Evolutionary conservation across 2,329 filamentous ascomycete species (phyloP), one percentile per base, ranked within the genome.

Genomic region (Cryphonectria parasitica): DNA sequence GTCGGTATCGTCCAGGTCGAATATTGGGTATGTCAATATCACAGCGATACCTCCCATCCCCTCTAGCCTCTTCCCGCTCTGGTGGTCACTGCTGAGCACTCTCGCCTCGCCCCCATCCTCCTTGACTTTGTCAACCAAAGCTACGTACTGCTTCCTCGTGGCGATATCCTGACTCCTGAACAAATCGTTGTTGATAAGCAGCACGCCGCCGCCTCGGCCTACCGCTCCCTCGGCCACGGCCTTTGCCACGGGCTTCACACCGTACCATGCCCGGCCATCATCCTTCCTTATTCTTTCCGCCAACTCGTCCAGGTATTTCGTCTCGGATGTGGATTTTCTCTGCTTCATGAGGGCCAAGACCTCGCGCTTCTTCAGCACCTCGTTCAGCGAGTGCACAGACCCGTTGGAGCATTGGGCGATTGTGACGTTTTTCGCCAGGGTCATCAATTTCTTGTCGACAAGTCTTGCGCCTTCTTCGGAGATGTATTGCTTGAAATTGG

Each of bases 51-150:
- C 92, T 0, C 96, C 95, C 72, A 98, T 80, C 17, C 90, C 92
- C 74, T 95, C 93, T 19, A 99, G 82, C 71, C 94, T 86, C 82
- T 92, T 91, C 0, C 96, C 96, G 79, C 95, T 98, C 83, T 98
- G 95, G 80, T 98, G 95, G 77, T 97, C 92, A 76, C 92, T 95
- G 80, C 95, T 98, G 39, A 98, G 82, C n/a, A 98, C 89, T 68
- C 93, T 86, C 0, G 94, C 93, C 74, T 98, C 94, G 1, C 95
- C 96, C 6, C 95, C 96, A 74, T 94, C 91, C 3, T 90, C 90
- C 74, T 90, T 89, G n/a, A 98, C 95, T 73, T 90, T 91, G 79
- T 98, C 95, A 3, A 98, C 95, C 62, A 98, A 85, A 11, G 83
- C 84, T 0, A 98, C 95, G 85, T 95, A 98, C 73, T 90, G 88